Evolutionary conservation across 2,329 filamentous ascomycete species (phyloP).

Genomic region (Alternaria solani): DNA sequence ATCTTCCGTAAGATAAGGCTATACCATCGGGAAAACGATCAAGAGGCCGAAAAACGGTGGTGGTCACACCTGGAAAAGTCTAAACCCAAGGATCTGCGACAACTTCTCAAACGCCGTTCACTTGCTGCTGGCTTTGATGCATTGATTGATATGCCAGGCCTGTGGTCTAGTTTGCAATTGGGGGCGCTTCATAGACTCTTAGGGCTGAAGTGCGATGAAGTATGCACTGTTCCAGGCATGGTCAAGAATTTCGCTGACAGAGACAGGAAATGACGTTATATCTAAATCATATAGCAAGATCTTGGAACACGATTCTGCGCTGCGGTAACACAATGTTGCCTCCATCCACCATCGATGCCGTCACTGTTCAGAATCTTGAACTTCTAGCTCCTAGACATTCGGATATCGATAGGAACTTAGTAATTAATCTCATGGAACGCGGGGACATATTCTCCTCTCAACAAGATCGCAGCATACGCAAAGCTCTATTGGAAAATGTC

Average conservation of each 20-base stretch:
- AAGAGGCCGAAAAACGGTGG: constrained; percentile 20
- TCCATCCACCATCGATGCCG: constrained; percentile 9
- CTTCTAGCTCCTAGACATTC: constrained; percentile 16
- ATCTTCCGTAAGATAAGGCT: constrained; percentile 31
- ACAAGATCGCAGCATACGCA: constrained; percentile 3
- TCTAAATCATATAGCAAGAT: constrained; percentile 16
- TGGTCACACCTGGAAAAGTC: constrained; percentile 28
- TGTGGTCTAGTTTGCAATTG: constrained; percentile 31
- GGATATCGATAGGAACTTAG: constrained; percentile 9
- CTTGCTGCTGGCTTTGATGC: constrained; percentile 24
- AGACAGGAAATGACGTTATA: constrained; percentile 26
- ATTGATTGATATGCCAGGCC: constrained; percentile 27
- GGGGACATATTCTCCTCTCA: constrained; percentile 17
- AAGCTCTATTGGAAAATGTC: constrained; percentile 17
- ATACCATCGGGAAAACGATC: constrained; percentile 21
- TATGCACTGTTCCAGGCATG: constrained; percentile 8
- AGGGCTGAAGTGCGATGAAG: constrained; percentile 29
- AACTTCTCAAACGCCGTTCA: constrained; percentile 22
- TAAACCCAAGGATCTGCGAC: constrained; percentile 25
- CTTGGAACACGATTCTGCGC: constrained; percentile 17
- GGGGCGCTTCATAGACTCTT: constrained; percentile 29
- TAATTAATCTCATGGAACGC: constrained; percentile 13
- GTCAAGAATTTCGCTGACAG: no score
- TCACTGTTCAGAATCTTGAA: constrained; percentile 18
- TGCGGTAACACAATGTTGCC: constrained; percentile 11